Percentiles rank a stretch among this genome's conserved stretches.
Conservation (phyloP, 495 filamentous ascomycete species). For the Aspergillus biplanus region DNA sequence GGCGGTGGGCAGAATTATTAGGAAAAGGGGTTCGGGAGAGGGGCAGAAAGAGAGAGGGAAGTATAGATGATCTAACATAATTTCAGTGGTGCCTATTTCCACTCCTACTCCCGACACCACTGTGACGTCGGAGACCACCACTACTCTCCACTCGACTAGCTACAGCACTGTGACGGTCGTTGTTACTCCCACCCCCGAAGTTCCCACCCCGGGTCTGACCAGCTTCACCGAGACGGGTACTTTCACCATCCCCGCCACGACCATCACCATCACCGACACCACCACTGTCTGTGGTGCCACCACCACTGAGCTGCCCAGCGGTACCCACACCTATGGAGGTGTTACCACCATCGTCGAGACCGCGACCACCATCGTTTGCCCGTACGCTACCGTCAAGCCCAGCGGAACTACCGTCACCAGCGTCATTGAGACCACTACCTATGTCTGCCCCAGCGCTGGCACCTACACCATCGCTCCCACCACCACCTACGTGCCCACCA, state of each 20-base stretch:
- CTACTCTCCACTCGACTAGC: slow-evolving; percentile 42
- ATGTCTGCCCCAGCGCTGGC: slow-evolving; percentile 76
- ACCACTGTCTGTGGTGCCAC: slow-evolving; percentile 70
- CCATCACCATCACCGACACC: slow-evolving; percentile 69
- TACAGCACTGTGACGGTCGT: slow-evolving; percentile 44
- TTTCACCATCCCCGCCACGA: slow-evolving; percentile 82
- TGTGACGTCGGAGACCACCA: slow-evolving; percentile 29
- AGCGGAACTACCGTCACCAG: slow-evolving; percentile 65
- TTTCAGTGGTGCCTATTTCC: slow-evolving; percentile 36
- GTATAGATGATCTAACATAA: slow-evolving; percentile 2
- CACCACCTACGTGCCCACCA: slow-evolving; percentile 60
- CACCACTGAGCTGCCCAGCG: slow-evolving; percentile 63
- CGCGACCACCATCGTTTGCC: slow-evolving; percentile 72
- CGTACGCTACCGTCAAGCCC: slow-evolving; percentile 69
- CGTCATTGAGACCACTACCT: slow-evolving; percentile 72
- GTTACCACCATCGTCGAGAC: slow-evolving; percentile 75
- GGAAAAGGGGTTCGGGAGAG: too few species aligned
- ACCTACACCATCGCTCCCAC: slow-evolving; percentile 80
- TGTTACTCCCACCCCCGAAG: slow-evolving; percentile 29
- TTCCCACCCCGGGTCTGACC: slow-evolving; percentile 70
- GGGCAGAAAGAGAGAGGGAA: too few species aligned
- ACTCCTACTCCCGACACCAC: slow-evolving; percentile 30
- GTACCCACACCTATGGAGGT: slow-evolving; percentile 74
- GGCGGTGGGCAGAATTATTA: too few species aligned
- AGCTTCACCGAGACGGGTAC: slow-evolving; percentile 71